These are phyloP conservation scores for Suillus americanus DNA, from an alignment of 768 basidiomycete genomes.

Conservation along the genomic window DNA sequence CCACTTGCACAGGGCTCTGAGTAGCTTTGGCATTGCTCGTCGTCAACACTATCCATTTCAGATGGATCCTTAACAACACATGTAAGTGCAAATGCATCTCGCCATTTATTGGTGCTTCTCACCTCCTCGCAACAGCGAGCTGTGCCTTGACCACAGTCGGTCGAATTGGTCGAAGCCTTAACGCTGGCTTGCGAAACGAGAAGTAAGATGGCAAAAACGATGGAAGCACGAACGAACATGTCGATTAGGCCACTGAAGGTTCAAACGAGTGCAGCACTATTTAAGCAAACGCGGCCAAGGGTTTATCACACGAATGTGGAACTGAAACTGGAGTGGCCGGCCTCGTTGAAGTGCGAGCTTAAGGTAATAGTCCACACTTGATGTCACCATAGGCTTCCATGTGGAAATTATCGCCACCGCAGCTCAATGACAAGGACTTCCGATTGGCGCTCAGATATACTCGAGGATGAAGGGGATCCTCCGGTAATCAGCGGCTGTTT, in stretches of 20 bases:
- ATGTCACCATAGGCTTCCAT: neutral
- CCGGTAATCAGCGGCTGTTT: no score
- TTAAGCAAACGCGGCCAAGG: neutral
- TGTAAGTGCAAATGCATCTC: neutral
- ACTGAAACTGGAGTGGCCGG: neutral
- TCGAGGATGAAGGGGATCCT: no score
- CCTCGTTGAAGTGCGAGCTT: neutral
- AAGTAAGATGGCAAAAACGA: neutral
- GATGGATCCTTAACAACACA: neutral
- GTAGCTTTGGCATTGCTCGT: neutral
- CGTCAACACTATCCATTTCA: neutral
- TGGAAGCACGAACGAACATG: neutral
- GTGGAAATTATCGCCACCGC: neutral
- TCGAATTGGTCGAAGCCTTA: neutral
- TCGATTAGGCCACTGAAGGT: neutral
- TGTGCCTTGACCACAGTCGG: neutral
- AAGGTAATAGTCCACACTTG: neutral
- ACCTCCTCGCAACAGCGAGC: neutral
- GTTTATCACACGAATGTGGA: neutral
- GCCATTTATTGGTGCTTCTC: neutral
- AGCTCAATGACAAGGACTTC: neutral
- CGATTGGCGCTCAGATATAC: neutral
- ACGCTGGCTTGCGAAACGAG: neutral
- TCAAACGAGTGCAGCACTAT: neutral
- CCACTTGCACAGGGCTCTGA: neutral